phyloP scores from a whole-genome alignment of 306 rosid genomes.

The Hippophae tibetana region DNA sequence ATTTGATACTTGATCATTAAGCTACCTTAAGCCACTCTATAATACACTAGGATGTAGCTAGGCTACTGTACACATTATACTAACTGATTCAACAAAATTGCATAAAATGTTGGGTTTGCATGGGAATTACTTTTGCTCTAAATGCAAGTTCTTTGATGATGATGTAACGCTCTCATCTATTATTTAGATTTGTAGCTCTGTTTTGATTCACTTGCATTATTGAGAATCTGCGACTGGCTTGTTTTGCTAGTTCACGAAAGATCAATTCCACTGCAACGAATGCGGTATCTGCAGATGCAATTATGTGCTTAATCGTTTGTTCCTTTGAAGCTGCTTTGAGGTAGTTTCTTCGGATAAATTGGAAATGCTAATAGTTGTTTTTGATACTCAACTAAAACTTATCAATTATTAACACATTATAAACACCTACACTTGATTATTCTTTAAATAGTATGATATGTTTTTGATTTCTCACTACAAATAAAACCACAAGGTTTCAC shows the following conservation, averaged over 20 bases:
- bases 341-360: slow-evolving; percentile 16
- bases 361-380: not conserved
- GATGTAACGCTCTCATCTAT: slow-evolving; percentile 37
- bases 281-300: slow-evolving; percentile 87
- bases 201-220: not conserved
- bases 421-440: too few relatives aligned
- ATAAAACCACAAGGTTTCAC: too few relatives aligned
- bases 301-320: not conserved
- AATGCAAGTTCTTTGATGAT: slow-evolving; percentile 68
- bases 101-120: slow-evolving; percentile 57
- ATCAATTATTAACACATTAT: too few relatives aligned
- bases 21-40: not conserved
- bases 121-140: slow-evolving; percentile 70
- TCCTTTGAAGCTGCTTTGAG: slow-evolving; percentile 79
- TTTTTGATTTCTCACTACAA: too few relatives aligned
- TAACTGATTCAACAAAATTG: slow-evolving; percentile 66
- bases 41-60: not conserved
- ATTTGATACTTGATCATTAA: too few relatives aligned
- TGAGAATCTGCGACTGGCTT: not conserved
- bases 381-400: slow-evolving; percentile 1
- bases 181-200: not conserved
- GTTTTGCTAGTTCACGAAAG: slow-evolving; percentile 39
- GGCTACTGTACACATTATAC: slow-evolving; percentile 8
- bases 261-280: slow-evolving; percentile 64
- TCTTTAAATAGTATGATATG: too few relatives aligned